Conservation (phyloP, 257 asterid species). For the Salvia splendens region DNA sequence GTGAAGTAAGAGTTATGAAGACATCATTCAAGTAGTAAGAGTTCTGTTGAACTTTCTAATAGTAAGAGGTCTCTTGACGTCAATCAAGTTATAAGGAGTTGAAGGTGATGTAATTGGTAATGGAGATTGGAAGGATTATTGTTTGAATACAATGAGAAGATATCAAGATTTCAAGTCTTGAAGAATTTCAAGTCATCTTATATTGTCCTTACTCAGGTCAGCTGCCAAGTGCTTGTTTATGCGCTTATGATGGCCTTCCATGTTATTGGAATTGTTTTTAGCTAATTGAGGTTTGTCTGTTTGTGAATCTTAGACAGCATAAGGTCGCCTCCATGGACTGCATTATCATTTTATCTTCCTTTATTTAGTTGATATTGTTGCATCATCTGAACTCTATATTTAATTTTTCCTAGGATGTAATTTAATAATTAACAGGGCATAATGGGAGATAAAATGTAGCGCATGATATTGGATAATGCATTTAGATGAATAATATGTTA, state of each 20-base stretch:
- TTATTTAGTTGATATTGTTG: background rate
- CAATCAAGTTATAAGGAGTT: conserved; percentile 78
- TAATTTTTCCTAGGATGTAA: background rate
- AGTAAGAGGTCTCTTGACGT: conserved; percentile 61
- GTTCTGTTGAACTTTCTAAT: conserved; percentile 63
- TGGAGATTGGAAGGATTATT: conserved; percentile 81
- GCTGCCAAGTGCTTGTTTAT: conserved; percentile 89
- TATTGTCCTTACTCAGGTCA: conserved; percentile 58
- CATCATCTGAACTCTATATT: background rate
- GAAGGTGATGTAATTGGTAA: conserved; percentile 84
- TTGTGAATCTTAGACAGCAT: conserved; percentile 19
- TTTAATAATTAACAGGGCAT: no score
- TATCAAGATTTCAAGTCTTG: conserved; percentile 66
- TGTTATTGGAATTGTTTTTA: conserved; percentile 43
- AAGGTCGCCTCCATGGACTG: conserved; percentile 14
- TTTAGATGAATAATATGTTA: background rate
- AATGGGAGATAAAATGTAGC: background rate
- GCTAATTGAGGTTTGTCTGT: conserved; percentile 20
- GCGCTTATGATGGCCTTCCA: conserved; percentile 57
- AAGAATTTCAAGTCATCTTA: conserved; percentile 54
- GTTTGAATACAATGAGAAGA: conserved; percentile 85
- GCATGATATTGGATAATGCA: background rate
- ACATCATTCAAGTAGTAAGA: conserved; percentile 57
- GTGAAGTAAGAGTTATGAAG: conserved; percentile 62
- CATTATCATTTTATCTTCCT: background rate